Base-by-base conservation (phyloP, 2,329 filamentous ascomycete genomes). In the Hypoxylon sp. region DNA sequence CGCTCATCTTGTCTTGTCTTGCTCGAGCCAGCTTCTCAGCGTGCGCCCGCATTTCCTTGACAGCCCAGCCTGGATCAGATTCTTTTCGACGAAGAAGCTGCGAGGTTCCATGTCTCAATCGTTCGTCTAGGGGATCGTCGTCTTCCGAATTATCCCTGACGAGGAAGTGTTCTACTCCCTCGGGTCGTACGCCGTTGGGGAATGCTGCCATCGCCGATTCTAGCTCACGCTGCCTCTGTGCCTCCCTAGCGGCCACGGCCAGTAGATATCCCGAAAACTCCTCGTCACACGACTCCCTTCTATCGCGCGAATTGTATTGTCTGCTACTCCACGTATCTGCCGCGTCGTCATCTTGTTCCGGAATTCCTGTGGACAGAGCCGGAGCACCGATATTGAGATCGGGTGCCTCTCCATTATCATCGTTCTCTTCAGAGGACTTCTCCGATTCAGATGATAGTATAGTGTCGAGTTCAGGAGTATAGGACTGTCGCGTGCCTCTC, bases 1-100 rank as follows among this genome's bases (percentile, higher is more conserved):
- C 56, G 46, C 75, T 78, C 64, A 75, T 73, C 22, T 77, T 81
- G 63, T 81, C 78, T 73, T 81, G 80, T 64, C 81, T 81, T 46
- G 84, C 84, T 72, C 85, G 81, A 68, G 89, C 85, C 53, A 90
- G 79, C 73, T 90, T 84, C 72, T 93, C 88, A 56, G 90, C 91
- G 79, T 95, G 91, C 73, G 90, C 87, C 73, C 93, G 91, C 91
- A 96, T 92, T 73, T 94, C 91, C 74, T 90, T 87, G 75, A 96
- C 85, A 77, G 94, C 93, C 90, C 92, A 95, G 63, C 87, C 86
- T 73, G 89, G 84, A 54, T 88, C 86, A 1, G 88, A 90, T 51
- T 88, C 89, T 75, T 90, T 88, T 44, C 88, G 85, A 64, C 87
- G 83, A 26, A 77, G 64, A 46, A 81, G 78, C 55, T 78, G 76